A percentile compares a stretch with the other conserved stretches of the same genome.
Evolutionary conservation across 371 early-diverging fungal genomes (phyloP).

Genomic region (Mucor lusitanicus): DNA sequence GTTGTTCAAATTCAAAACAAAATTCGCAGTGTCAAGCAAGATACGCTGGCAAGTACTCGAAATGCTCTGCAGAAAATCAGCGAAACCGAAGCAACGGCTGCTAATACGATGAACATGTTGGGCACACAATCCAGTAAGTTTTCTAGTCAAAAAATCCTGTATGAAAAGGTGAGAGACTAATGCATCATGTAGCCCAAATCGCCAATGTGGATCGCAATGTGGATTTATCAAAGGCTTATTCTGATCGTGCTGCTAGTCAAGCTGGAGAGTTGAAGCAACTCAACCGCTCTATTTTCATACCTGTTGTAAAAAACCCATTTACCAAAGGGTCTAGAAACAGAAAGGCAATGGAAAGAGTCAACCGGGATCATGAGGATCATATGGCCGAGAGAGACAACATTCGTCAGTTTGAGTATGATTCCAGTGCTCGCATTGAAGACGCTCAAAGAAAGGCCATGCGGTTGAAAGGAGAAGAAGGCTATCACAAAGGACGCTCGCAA

Average conservation of each 20-base stretch:
- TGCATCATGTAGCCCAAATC: constrained; percentile 34
- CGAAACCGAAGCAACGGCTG: constrained; percentile 68
- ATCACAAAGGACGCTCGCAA: constrained; percentile 52
- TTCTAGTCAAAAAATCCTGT: neutral
- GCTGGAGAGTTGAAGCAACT: constrained; percentile 76
- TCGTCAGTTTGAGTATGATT: constrained; percentile 47
- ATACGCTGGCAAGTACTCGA: constrained; percentile 73
- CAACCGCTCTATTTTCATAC: constrained; percentile 79
- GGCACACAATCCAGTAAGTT: constrained; percentile 61
- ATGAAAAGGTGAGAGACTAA: too few species aligned
- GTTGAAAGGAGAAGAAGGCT: constrained; percentile 55
- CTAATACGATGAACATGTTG: constrained; percentile 64
- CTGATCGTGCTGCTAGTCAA: constrained; percentile 71
- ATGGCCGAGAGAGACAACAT: constrained; percentile 42
- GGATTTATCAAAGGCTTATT: constrained; percentile 72
- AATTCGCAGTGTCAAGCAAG: constrained; percentile 71
- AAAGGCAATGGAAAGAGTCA: constrained; percentile 50
- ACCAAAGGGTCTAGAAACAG: constrained; percentile 57
- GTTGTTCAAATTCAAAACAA: constrained; percentile 58
- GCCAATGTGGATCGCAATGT: constrained; percentile 71
- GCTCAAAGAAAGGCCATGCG: constrained; percentile 50
- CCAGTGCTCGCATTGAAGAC: constrained; percentile 50
- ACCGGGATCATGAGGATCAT: constrained; percentile 49
- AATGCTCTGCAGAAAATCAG: constrained; percentile 65
- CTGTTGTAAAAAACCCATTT: constrained; percentile 68